These are phyloP conservation scores for Suhomyces sp. DNA, from an alignment of 805 yeast species.

Conservation along the genomic window DNA sequence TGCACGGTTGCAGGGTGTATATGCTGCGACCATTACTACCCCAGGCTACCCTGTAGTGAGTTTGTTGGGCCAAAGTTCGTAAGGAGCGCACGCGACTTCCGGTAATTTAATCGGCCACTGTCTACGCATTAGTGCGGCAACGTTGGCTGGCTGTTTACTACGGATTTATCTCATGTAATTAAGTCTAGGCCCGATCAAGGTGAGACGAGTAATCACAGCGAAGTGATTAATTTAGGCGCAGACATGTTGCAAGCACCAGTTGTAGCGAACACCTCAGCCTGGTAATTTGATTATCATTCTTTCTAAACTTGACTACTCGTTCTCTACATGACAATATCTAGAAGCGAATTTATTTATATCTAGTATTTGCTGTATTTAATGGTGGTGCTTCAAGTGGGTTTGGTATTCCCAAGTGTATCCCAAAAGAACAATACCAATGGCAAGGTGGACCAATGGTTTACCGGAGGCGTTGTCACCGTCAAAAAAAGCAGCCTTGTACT, in stretches of 20 bases:
- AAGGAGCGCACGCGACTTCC: not conserved
- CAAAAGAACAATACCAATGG: slow-evolving; percentile 60
- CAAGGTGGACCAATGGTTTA: slow-evolving; percentile 76
- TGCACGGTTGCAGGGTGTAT: not conserved
- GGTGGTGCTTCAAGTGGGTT: slow-evolving; percentile 64
- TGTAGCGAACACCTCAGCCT: not conserved
- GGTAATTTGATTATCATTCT: not conserved
- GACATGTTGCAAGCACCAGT: not conserved
- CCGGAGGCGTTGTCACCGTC: slow-evolving; percentile 83
- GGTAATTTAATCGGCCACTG: not conserved
- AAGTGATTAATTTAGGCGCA: not conserved
- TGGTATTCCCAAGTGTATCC: slow-evolving; percentile 94
- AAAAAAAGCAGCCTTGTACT: slow-evolving; percentile 83
- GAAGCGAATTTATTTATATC: not conserved
- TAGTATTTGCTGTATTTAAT: not conserved
- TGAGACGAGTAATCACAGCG: not conserved
- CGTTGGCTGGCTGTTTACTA: not conserved
- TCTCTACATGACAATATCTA: not conserved
- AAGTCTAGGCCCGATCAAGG: not conserved
- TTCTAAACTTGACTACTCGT: not conserved
- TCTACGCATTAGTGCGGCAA: not conserved
- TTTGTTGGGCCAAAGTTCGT: not conserved
- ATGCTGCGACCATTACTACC: not conserved
- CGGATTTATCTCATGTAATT: not conserved
- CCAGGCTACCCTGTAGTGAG: not conserved